Conservation (phyloP, 331 rosid species). For the Quercus lobata region DNA sequence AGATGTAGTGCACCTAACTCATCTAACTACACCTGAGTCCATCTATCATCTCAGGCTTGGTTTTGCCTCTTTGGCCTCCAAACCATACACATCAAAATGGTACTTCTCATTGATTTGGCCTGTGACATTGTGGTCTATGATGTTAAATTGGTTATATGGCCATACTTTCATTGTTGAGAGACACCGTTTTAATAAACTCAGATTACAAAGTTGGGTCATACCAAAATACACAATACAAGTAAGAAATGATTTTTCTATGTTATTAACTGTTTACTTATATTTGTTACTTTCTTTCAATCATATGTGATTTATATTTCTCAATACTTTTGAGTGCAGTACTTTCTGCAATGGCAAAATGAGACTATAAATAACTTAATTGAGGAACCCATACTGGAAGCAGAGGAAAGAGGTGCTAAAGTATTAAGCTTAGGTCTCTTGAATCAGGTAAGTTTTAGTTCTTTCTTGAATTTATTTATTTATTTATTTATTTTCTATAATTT, state of each 20-base stretch:
- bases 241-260: not conserved
- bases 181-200: conserved; percentile 29
- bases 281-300: too few relatives aligned
- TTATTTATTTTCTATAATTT: not conserved
- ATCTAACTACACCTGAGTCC: conserved; percentile 60
- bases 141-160: conserved; percentile 16
- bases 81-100: conserved; percentile 52
- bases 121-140: conserved; percentile 29
- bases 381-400: conserved; percentile 66
- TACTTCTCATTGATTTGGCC: conserved; percentile 67
- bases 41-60: conserved; percentile 56
- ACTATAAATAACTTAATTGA: conserved; percentile 49
- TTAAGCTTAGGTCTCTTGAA: conserved; percentile 72
- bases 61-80: conserved; percentile 53
- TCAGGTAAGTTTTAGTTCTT: conserved; percentile 42
- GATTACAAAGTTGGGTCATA: conserved; percentile 39
- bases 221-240: conserved; percentile 42
- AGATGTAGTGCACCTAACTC: conserved; percentile 57
- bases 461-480: not conserved
- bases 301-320: not conserved
- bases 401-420: conserved; percentile 55
- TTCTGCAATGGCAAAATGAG: conserved; percentile 42
- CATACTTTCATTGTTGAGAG: conserved; percentile 30
- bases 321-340: conserved; percentile 31
- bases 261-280: too few relatives aligned